Evolutionary conservation across 306 rosid species (phyloP), one percentile per base, ranked within the genome.

Genomic region (Cucurbita maxima): DNA sequence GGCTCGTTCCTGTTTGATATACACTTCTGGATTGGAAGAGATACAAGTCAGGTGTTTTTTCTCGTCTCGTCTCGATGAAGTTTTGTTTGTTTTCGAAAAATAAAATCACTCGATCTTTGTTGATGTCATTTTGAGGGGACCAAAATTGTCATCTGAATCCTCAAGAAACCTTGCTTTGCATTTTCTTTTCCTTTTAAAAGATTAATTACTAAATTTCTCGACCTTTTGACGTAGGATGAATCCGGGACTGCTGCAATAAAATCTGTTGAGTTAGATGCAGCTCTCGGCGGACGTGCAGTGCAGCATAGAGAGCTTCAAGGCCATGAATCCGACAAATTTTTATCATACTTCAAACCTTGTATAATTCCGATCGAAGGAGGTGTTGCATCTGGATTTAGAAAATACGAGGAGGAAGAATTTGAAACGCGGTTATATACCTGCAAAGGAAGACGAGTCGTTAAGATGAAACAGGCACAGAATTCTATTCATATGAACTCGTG

Each of bases 1-100:
- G 92, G 97, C 5, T 71, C 89, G 76, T 88, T 78, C 80, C 77
- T 85, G 5, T 83, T 75, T 78, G 99, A 95, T 72, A 84, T 95
- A 71, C 99, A 95, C 86, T 95, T 91, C 84, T 95, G 99, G 99
- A 77, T 95, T 82, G 99, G 99, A 82, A 91, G 83, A 82, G 99
- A 95, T 82, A 86, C 99, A 59, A 95, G 97, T 84, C 97, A 95
- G 96, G 99, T 91, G 68, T 66, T 77, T 74, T 75, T 81, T n/a
- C 69, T 70, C 44, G 14, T 15, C 75, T 66, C 57, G 16, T 72
- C 3, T 30, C 34, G 20, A 12, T 7, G 67, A 60, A 14, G 67
- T 60, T 34, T 59, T 36, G 11, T n/a, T 14, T 60, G 16, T 60
- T 7, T 16, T n/a, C n/a, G n/a, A n/a, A n/a, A n/a, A n/a, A n/a